A percentile compares a stretch with the other conserved stretches of the same genome.
Conservation (phyloP, 2,329 filamentous ascomycete species). For the Didymosphaeria variabile region DNA sequence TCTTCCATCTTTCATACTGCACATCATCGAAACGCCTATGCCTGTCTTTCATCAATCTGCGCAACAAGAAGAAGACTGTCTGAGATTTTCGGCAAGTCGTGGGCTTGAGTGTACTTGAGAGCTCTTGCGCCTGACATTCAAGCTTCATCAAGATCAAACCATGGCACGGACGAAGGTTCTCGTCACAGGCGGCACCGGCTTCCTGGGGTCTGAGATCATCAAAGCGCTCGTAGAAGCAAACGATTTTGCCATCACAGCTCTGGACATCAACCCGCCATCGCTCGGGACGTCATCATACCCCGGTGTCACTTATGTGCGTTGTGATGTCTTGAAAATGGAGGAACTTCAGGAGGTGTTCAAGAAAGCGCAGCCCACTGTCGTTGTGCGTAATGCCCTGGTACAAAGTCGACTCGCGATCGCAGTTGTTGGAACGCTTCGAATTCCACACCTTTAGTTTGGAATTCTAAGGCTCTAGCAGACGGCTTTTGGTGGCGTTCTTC, state of each 20-base stretch:
- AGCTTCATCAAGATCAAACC: background rate
- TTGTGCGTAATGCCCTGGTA: slow-evolving; percentile 62
- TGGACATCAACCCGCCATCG: slow-evolving; percentile 51
- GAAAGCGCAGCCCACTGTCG: slow-evolving; percentile 76
- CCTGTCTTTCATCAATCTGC: background rate
- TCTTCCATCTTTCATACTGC: too few relatives aligned
- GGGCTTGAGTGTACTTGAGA: background rate
- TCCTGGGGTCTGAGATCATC: slow-evolving; percentile 55
- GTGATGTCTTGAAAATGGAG: slow-evolving; percentile 50
- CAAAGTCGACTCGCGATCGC: background rate
- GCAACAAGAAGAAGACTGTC: background rate
- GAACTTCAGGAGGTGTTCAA: slow-evolving; percentile 61
- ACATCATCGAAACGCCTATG: too few relatives aligned
- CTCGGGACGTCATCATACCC: slow-evolving; percentile 38
- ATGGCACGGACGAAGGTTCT: slow-evolving; percentile 49
- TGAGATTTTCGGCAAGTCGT: background rate
- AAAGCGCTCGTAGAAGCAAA: slow-evolving; percentile 49
- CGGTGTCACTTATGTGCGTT: slow-evolving; percentile 47
- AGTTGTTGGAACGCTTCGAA: background rate
- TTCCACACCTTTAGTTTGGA: background rate
- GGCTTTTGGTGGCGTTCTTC: background rate
- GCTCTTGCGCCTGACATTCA: background rate
- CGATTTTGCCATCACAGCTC: slow-evolving; percentile 50
- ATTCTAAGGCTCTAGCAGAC: background rate
- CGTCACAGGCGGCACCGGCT: slow-evolving; percentile 59